Evolutionary conservation across 1,284 basidiomycete species (phyloP), one percentile per base, ranked within the genome.

Genomic region (Boletus semigastroideus): DNA sequence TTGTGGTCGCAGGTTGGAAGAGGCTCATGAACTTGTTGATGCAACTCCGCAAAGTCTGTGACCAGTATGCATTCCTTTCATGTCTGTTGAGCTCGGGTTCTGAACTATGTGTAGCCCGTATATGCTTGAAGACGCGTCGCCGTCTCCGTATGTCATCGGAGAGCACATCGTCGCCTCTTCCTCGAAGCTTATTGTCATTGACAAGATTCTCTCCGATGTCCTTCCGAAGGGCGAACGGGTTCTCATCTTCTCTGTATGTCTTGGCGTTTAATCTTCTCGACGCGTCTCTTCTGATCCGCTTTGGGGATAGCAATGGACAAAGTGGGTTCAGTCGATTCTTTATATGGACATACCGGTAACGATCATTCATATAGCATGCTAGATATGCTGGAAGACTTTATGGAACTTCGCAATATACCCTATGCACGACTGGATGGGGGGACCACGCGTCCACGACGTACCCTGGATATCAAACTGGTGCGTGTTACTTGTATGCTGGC

Each of bases 331-430:
- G 16, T 16, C 4, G 16, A 54, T 9, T n/a, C 12, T 27, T 17
- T 9, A 16, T 46, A 22, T 34, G 10, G 20, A 27, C 6, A 3
- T 8, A 12, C 31, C 17, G 13, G 7, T 48, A 28, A 53, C 20
- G 20, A 49, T 13, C 20, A 3, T 27, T 78, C 74, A 72, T 74
- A 3, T 42, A 85, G 90, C 46, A 87, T 94, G 79, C 78, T 94
- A 16, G 90, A 94, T 64, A 78, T 92, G 52, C 73, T 94, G 30
- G 90, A 91, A 52, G 92, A 94, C 64, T 92, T 90, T 70, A 83
- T 93, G 79, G 74, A 74, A 4, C 73, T 91, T 17, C 79, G 92
- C 8, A 74, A 73, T 10, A 92, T 92, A 63, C 76, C 83, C 19
- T 88, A 86, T 66, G 88, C 90, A 53, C 80, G 91, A 3, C 76